Base-by-base conservation (phyloP, 2,329 filamentous ascomycete species). In the Fusarium cyanostomum region DNA sequence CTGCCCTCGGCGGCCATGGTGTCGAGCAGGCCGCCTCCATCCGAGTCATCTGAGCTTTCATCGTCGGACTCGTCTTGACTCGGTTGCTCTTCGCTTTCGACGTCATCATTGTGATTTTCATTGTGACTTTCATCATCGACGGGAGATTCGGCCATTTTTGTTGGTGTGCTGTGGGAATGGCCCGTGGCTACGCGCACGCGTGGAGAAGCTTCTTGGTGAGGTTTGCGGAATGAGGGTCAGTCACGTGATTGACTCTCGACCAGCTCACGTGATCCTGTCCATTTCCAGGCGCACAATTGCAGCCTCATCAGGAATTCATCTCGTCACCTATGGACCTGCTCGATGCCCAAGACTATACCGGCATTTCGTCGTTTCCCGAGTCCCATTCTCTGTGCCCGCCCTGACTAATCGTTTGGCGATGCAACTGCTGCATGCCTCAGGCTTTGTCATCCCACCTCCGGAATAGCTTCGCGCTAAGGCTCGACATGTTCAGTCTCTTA, bases 1-100 rank as follows among this genome's bases (percentile, higher is more conserved):
- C 62, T 69, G 16, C 52, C 66, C 4, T 70, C 69, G 27, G 51
- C 67, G 28, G 69, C 69, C 67, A 70, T 69, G 7, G 52, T 60
- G 16, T 71, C 69, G 34, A 71, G 60, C 2, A 71, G 43, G 33
- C 64, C 67, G 42, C 67, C 64, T 12, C 56, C 58, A 21, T 70
- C 69, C 2, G 58, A 66, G 27, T 53, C 54, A 41, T 71, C 68
- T 21, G 62, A 65, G 7, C 63, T 57, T 7, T 46, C 58, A 8
- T 64, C 49, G 9, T 21, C 46, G n/a, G 60, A 56, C 8, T 65
- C 63, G 15, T 46, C 35, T 10, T 62, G 51, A 34, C 38, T 52
- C 9, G 41, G 18, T 0, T 44, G 21, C 0, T 54, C 30, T 4
- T 38, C 11, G 7, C 11, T 52, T 7, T 59, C 56, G 12, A 45